Evolutionary conservation across 768 basidiomycete species (phyloP), one percentile per base, ranked within the genome.

Genomic region (Amanita phalloides): DNA sequence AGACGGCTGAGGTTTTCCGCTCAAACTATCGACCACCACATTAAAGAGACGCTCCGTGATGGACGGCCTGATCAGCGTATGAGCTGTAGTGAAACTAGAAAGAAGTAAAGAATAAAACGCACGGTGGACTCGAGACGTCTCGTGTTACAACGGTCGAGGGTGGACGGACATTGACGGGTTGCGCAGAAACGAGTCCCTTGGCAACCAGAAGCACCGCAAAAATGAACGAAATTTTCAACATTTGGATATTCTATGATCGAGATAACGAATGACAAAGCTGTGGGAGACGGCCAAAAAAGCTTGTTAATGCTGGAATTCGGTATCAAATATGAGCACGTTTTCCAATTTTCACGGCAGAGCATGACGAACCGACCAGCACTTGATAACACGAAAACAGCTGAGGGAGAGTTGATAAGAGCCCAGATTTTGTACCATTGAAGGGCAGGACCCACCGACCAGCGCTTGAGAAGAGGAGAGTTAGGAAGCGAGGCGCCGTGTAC

Each of bases 331-430:
- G 33, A 33, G 33, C 4, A 33, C 13, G 33, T 11, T 1, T 4
- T 13, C 1, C 13, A 0, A 9, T 4, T 30, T 32, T 32, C 9
- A 32, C 3, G 32, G 11, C 33, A 4, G 13, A 13, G 13, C 33
- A 6, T 33, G 11, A 39, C 48, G 41, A n/a, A 49, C 48, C 48
- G 48, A 39, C 48, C 37, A 49, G 48, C 48, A 41, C 48, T 39
- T 14, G 6, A 45, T 23, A 45, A 6, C 7, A 45, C 30, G 45
- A 45, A 17, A 45, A 8, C 8, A 45, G 25, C 25, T 45, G 32
- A 35, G n/a, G 32, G 11, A 25, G 45, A 46, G n/a, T 6, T 2
- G 5, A n/a, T 20, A 14, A 33, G 20, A 14, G 23, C 8, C n/a
- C 26, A 11, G 9, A 21, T 17, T 35, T 14, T 38, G 20, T 25